Base-by-base conservation (phyloP, 2,329 filamentous ascomycete genomes). In the Anthostomella pinea region DNA sequence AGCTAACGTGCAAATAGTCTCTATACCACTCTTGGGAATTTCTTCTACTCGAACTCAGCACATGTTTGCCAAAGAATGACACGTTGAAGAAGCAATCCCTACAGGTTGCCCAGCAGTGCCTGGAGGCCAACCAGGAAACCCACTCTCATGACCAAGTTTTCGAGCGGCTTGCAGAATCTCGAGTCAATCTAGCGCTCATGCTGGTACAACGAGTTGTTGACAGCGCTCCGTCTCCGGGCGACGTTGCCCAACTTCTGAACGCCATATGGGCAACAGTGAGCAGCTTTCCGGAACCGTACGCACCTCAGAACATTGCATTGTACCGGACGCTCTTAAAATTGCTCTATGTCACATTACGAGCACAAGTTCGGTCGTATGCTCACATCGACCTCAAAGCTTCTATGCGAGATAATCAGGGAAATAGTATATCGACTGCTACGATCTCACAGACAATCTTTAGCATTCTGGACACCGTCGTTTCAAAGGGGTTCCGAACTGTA, bases 21-120 rank as follows among this genome's bases (percentile, higher is more conserved):
- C 77, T 98, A 13, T 84, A 96, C 46, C 81, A 87, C 52, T 85
- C 87, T 37, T 97, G 91, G 88, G 90, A 94, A 59, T 82, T 87
- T 41, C 73, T 98, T 7, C 78, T 91, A 10, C 73, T 93, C 32
- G 91, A 96, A 55, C 74, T 98, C 31, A 87, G 85, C 58, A 79
- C 79, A 23, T 77, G 72, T 41, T 62, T 79, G n/a, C 72, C 72
- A 2, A 61, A 65, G 22, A 68, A 71, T 45, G 64, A 69, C 10
- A 66, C 65, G 16, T 68, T 91, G 4, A 77, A 82, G 38, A 80
- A 77, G 51, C 75, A 85, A 38, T 81, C 95, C 67, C 69, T 87
- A 20, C 75, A 83, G 39, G 83, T 94, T 30, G 81, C 86, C 6
- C 76, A 81, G 46, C 82, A 87, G 51, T 95, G 89, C 53, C 70